Evolutionary conservation across 148 eudicot species (phyloP).

Genomic region (Silene latifolia): DNA sequence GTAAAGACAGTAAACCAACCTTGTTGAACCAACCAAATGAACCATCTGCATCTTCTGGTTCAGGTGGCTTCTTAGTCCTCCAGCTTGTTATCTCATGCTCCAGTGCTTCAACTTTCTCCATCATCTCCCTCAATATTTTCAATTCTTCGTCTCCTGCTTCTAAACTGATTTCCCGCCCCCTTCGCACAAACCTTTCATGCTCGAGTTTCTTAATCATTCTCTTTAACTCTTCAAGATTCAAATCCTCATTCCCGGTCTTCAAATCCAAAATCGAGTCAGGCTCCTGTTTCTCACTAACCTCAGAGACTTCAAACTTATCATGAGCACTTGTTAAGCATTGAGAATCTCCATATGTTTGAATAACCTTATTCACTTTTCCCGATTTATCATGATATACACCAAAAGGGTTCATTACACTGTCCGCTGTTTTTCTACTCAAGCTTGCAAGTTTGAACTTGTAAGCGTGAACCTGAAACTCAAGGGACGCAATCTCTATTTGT

Average conservation of each 20-base stretch:
- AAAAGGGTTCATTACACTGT: constrained; percentile 32
- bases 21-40: constrained; percentile 42
- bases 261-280: constrained; percentile 19
- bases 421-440: constrained; percentile 32
- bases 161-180: constrained; percentile 24
- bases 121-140: constrained; percentile 58
- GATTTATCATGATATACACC: constrained; percentile 11
- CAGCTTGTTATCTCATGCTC: constrained; percentile 52
- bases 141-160: constrained; percentile 41
- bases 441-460: constrained; percentile 61
- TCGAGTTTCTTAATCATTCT: constrained; percentile 55
- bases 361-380: constrained; percentile 14
- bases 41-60: constrained; percentile 27
- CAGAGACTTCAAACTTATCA: constrained; percentile 90
- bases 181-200: constrained; percentile 36
- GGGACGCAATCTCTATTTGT: constrained; percentile 83
- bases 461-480: constrained; percentile 79
- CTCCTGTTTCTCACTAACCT: constrained; percentile 14
- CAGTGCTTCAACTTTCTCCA: constrained; percentile 52
- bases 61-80: constrained; percentile 37
- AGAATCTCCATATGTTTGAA: constrained; percentile 28
- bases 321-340: constrained; percentile 37
- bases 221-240: constrained; percentile 32
- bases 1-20: constrained; percentile 35
- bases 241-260: constrained; percentile 13